Percentiles rank a stretch among this genome's conserved stretches.
Evolutionary conservation across 768 basidiomycete genomes (phyloP).

Genomic region (Cantharellus anzutake): DNA sequence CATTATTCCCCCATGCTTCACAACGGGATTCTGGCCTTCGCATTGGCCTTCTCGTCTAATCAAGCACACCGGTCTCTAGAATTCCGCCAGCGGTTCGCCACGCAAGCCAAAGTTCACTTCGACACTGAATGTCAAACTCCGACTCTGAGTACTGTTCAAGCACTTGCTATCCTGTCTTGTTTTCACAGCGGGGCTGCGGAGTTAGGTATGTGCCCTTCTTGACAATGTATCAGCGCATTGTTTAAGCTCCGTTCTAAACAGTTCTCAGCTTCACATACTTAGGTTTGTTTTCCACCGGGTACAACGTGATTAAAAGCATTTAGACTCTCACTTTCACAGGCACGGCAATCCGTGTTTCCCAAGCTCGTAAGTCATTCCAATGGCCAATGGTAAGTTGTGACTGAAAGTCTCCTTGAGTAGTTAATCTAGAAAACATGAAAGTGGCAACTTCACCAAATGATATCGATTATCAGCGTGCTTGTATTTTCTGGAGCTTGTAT

Average conservation of each 20-base stretch:
- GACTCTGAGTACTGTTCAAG: background rate
- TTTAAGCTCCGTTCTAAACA: background rate
- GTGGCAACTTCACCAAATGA: constrained; percentile 21
- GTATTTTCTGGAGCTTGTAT: constrained; percentile 41
- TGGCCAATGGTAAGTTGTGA: constrained; percentile 21
- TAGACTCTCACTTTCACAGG: constrained; percentile 16
- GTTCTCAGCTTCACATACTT: constrained; percentile 25
- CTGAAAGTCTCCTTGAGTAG: background rate
- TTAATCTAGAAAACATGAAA: constrained; percentile 18
- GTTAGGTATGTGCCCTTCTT: background rate
- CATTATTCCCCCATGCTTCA: background rate
- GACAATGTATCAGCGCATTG: background rate
- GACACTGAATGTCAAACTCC: background rate
- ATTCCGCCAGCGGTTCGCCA: background rate
- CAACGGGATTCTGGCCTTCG: background rate
- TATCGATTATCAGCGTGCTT: constrained; percentile 28
- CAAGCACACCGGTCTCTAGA: background rate
- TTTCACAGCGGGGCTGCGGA: too few species aligned
- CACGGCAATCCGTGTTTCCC: constrained; percentile 37
- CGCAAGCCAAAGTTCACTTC: background rate
- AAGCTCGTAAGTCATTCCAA: constrained; percentile 30
- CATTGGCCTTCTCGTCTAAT: background rate
- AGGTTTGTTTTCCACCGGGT: constrained; percentile 11
- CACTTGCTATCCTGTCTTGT: background rate
- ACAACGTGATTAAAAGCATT: background rate